These are phyloP conservation scores for Globisporangium canariense DNA, from an alignment of 352 stramenopile species.

Conservation along the genomic window DNA sequence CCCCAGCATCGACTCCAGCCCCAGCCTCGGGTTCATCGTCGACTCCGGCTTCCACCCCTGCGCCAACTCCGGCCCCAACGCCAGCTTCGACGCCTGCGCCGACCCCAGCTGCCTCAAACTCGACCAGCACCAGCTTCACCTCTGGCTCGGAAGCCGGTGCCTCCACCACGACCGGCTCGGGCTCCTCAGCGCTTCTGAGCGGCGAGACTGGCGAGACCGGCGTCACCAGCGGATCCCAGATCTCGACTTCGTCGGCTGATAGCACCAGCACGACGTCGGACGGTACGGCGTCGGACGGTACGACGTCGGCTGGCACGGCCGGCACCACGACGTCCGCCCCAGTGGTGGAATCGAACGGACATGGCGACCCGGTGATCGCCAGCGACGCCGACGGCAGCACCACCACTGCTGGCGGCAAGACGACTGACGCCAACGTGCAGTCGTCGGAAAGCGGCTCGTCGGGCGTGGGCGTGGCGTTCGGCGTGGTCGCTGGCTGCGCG, in stretches of 20 bases:
- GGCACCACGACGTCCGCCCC: background rate
- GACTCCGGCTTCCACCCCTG: slow-evolving; percentile 15
- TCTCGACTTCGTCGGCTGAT: background rate
- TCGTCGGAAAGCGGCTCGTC: slow-evolving; percentile 23
- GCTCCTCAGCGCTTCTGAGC: background rate
- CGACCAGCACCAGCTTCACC: background rate
- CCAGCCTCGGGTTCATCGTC: background rate
- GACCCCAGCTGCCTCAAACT: slow-evolving; percentile 4
- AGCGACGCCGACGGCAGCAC: slow-evolving; percentile 13
- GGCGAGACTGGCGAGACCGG: background rate
- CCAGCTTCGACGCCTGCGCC: slow-evolving; percentile 6
- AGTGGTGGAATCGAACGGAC: background rate
- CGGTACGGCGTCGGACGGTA: background rate
- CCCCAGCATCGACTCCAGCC: background rate
- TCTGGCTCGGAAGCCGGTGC: background rate
- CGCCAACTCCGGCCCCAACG: background rate
- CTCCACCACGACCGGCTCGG: background rate
- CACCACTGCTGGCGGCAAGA: slow-evolving; percentile 21
- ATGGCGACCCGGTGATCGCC: slow-evolving; percentile 21
- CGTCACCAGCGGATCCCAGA: background rate
- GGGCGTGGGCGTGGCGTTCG: slow-evolving; percentile 3
- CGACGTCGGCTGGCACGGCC: background rate
- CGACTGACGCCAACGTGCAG: slow-evolving; percentile 35
- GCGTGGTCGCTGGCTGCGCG: slow-evolving; percentile 21
- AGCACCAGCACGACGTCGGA: background rate